A percentile compares a stretch with the other conserved stretches of the same genome.
phyloP scores from a whole-genome alignment of 345 rosid genomes.

The Atalantia buxifolia region DNA sequence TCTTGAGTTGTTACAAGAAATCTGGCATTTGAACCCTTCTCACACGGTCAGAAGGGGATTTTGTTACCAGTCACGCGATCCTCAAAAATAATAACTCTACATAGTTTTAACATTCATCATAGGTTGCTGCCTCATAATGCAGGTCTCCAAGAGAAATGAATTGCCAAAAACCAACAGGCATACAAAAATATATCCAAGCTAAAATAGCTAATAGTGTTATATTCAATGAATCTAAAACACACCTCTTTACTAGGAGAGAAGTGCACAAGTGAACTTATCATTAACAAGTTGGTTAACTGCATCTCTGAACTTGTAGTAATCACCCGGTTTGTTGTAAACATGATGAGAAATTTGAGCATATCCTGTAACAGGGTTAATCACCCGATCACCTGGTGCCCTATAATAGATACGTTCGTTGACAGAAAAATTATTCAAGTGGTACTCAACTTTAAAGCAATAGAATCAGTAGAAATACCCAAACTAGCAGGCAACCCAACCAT shows the following conservation, averaged over 20 bases:
- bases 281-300: constrained; percentile 48
- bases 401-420: constrained; percentile 77
- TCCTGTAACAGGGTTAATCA: constrained; percentile 48
- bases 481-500: constrained; percentile 87
- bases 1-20: too few species aligned
- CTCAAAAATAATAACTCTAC: too few species aligned
- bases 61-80: too few species aligned
- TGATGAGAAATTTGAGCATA: constrained; percentile 86
- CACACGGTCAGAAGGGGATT: too few species aligned
- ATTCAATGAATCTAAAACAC: constrained; percentile 12
- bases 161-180: neutral
- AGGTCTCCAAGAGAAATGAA: neutral
- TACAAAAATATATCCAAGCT: neutral
- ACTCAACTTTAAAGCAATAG: constrained; percentile 54
- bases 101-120: neutral
- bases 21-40: too few species aligned
- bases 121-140: neutral
- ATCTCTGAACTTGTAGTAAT: constrained; percentile 72
- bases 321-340: constrained; percentile 69
- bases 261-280: constrained; percentile 53
- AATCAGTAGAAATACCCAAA: constrained; percentile 47
- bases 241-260: constrained; percentile 50
- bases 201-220: neutral
- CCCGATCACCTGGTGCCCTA: constrained; percentile 51
- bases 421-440: constrained; percentile 48